Conservation (phyloP, 2,329 filamentous ascomycete species). For the Hymenoscyphus scutula region DNA sequence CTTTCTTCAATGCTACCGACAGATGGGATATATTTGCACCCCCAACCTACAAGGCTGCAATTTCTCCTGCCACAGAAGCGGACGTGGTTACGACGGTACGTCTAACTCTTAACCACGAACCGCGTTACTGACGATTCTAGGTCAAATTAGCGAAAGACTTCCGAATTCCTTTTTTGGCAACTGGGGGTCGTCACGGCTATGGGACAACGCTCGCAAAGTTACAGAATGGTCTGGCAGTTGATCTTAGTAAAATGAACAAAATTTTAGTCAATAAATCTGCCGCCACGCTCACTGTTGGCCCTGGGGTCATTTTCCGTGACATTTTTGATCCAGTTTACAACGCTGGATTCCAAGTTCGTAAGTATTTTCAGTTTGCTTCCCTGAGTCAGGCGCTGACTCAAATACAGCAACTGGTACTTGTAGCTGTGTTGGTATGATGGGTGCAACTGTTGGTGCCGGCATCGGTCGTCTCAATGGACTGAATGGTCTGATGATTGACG, state of each 20-base stretch:
- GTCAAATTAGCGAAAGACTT: too few species aligned
- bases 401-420: slow-evolving; percentile 3
- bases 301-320: not conserved
- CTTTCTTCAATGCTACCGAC: slow-evolving; percentile 4
- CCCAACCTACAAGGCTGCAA: slow-evolving; percentile 8
- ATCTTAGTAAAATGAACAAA: too few species aligned
- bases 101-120: too few species aligned
- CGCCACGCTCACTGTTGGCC: slow-evolving; percentile 22
- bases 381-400: too few species aligned
- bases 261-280: slow-evolving; percentile 23
- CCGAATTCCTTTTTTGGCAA: slow-evolving; percentile 37
- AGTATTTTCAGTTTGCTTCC: too few species aligned
- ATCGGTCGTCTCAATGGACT: slow-evolving; percentile 1
- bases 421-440: slow-evolving; percentile 13
- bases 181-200: slow-evolving; percentile 38
- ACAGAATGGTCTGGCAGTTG: not conserved
- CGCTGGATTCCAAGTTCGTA: slow-evolving; percentile 5
- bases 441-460: slow-evolving; percentile 15
- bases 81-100: too few species aligned
- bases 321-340: slow-evolving; percentile 4
- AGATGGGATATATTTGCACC: slow-evolving; percentile 11
- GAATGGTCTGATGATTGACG: too few species aligned
- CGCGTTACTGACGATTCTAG: too few species aligned
- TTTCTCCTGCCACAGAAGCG: not conserved
- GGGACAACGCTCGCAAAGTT: slow-evolving; percentile 29